Evolutionary conservation across 1,284 basidiomycete species (phyloP).

Genomic region (Takashimella tepidaria): DNA sequence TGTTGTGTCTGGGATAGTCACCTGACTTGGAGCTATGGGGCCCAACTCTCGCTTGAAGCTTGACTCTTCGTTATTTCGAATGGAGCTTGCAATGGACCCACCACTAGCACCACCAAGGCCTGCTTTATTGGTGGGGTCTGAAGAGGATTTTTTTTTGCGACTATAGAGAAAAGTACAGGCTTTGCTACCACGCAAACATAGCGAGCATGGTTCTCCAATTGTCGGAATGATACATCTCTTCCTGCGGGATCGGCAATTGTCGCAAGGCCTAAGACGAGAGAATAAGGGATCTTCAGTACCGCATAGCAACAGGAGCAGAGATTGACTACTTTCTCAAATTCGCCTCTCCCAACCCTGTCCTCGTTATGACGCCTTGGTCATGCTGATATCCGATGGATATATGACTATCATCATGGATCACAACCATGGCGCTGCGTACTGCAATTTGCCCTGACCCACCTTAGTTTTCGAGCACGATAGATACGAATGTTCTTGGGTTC

Average conservation of each 20-base stretch:
- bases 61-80: not conserved
- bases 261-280: constrained; percentile 6
- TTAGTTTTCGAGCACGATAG: not conserved
- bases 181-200: constrained; percentile 2
- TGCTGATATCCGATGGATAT: too few relatives aligned
- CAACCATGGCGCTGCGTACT: not conserved
- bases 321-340: too few relatives aligned
- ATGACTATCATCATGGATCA: too few relatives aligned
- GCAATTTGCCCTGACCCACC: not conserved
- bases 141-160: not conserved
- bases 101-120: too few relatives aligned
- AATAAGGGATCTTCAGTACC: too few relatives aligned
- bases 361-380: too few relatives aligned
- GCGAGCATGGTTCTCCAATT: not conserved
- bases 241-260: constrained; percentile 4
- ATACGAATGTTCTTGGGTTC: not conserved
- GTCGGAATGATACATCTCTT: constrained; percentile 3
- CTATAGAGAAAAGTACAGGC: constrained; percentile 3
- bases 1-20: not conserved
- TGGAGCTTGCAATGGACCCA: too few relatives aligned
- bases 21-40: too few relatives aligned
- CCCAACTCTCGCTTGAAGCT: not conserved
- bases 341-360: too few relatives aligned
- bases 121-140: too few relatives aligned
- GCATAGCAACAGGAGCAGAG: too few relatives aligned